These are phyloP conservation scores for Lichtheimia ornata DNA, from an alignment of 371 early-diverging fungal species.

Conservation along the genomic window DNA sequence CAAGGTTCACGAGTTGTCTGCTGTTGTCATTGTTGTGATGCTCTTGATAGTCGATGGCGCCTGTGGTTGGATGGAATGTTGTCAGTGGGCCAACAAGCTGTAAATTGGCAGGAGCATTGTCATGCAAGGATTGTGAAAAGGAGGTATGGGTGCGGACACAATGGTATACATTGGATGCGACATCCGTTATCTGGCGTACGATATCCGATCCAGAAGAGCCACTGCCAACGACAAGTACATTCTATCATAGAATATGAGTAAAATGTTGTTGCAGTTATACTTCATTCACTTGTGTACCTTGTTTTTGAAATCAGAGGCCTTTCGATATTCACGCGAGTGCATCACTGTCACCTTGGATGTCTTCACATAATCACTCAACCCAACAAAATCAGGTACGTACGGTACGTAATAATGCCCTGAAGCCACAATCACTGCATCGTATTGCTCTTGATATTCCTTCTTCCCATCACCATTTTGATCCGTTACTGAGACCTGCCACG, in stretches of 20 bases:
- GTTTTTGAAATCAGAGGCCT: constrained; percentile 35
- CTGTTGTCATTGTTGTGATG: constrained; percentile 6
- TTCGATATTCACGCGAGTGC: constrained; percentile 62
- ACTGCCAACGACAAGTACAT: constrained; percentile 49
- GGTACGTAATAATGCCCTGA: constrained; percentile 62
- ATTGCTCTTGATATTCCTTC: constrained; percentile 20
- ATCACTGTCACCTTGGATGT: constrained; percentile 21
- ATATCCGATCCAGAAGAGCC: constrained; percentile 52
- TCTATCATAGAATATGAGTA: constrained; percentile 12
- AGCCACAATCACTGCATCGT: constrained; percentile 63
- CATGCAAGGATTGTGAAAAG: constrained; percentile 19
- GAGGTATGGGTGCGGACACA: constrained; percentile 38
- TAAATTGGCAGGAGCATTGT: constrained; percentile 12
- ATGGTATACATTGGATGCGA: constrained; percentile 43
- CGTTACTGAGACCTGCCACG: constrained; percentile 23
- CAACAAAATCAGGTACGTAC: constrained; percentile 55
- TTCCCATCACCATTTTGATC: constrained; percentile 9
- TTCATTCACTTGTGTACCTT: constrained; percentile 35
- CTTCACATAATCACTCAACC: constrained; percentile 25
- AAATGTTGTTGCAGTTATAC: too few relatives aligned
- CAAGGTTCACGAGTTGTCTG: constrained; percentile 29
- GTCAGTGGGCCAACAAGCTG: constrained; percentile 19
- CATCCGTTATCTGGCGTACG: constrained; percentile 43
- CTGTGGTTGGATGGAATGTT: background rate
- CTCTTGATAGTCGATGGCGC: constrained; percentile 35